phyloP scores from a whole-genome alignment of 768 basidiomycete genomes.

The Russula virescens region DNA sequence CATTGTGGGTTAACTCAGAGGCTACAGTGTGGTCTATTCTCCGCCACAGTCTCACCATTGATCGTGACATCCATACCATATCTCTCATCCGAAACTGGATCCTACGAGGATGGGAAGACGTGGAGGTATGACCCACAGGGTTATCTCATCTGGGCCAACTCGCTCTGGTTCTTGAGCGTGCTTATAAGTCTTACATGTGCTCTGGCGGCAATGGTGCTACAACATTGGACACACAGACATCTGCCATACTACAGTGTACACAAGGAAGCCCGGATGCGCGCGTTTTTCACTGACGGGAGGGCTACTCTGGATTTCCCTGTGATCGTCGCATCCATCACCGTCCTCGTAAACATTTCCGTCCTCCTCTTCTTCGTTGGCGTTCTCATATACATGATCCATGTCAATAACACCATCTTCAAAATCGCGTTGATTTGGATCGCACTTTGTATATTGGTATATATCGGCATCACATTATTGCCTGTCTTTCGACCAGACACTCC shows the following conservation, averaged over 20 bases:
- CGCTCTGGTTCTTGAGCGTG: too few species aligned
- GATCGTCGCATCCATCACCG: not conserved
- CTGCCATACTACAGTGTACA: not conserved
- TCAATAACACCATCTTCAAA: not conserved
- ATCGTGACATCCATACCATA: not conserved
- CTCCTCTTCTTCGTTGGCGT: not conserved
- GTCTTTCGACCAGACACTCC: not conserved
- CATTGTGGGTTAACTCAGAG: not conserved
- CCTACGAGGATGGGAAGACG: too few species aligned
- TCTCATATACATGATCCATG: not conserved
- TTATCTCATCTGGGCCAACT: not conserved
- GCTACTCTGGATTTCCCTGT: not conserved
- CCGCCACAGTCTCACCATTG: not conserved
- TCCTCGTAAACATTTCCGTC: not conserved
- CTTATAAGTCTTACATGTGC: not conserved
- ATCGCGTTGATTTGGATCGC: not conserved
- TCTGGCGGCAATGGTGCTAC: not conserved
- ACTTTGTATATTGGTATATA: not conserved
- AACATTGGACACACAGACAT: not conserved
- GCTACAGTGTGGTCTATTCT: slow-evolving; percentile 5
- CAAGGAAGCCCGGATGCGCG: not conserved
- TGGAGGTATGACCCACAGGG: not conserved
- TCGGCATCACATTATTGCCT: not conserved
- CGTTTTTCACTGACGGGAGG: not conserved
- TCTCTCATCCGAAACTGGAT: too few species aligned